Percentiles rank a stretch among this genome's conserved stretches.
Evolutionary conservation across 2,329 filamentous ascomycete genomes (phyloP).

Genomic region (Colletotrichum phormii): DNA sequence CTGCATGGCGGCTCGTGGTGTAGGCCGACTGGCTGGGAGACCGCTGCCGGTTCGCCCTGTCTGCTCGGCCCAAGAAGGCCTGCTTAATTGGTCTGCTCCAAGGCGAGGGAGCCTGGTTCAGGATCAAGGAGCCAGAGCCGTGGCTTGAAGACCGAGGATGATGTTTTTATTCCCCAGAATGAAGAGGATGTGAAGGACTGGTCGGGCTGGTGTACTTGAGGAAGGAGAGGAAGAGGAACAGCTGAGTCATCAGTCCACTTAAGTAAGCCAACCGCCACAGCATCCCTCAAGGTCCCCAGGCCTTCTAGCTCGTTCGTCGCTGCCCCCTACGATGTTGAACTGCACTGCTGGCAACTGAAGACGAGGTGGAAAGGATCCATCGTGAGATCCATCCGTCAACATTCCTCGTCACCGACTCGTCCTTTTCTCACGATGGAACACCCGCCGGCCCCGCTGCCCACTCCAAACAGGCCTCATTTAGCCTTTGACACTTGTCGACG

Average conservation of each 20-base stretch:
- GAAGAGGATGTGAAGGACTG: not conserved
- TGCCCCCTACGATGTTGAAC: not conserved
- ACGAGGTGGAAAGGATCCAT: not conserved
- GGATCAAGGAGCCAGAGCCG: not conserved
- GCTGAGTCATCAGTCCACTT: not conserved
- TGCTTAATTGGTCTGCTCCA: no score
- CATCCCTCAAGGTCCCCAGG: not conserved
- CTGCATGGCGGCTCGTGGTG: conserved; percentile 19
- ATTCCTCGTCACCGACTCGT: conserved; percentile 9
- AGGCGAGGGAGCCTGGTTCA: not conserved
- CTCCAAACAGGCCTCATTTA: conserved; percentile 10
- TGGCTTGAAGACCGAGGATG: not conserved
- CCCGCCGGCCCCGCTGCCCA: conserved; percentile 1
- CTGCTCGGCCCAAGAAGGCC: not conserved
- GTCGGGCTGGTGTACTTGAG: not conserved
- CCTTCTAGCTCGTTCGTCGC: not conserved
- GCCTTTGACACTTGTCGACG: conserved; percentile 1
- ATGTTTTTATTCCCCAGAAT: not conserved
- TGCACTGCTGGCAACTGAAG: not conserved
- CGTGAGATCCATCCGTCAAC: not conserved
- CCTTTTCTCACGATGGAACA: not conserved
- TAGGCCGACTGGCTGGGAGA: conserved; percentile 33
- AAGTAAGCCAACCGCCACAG: not conserved
- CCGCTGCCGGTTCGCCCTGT: conserved; percentile 23
- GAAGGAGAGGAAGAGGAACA: no score